Conservation (phyloP, 2,329 filamentous ascomycete genomes). For the Zasmidium cellare region DNA sequence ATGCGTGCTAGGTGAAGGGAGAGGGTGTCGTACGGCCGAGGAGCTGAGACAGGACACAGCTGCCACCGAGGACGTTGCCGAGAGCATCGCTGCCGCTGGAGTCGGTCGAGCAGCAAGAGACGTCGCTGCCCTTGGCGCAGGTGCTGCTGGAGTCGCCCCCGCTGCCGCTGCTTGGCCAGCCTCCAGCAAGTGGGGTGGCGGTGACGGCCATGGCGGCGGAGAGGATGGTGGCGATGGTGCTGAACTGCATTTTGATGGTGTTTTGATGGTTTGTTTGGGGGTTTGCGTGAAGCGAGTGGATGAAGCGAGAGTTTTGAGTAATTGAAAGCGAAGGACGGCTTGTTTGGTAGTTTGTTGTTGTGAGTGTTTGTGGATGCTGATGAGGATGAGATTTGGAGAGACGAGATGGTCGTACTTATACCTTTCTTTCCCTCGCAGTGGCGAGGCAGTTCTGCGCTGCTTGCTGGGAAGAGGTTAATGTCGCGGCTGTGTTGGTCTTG, state of each 20-base stretch:
- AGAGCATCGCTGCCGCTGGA: background rate
- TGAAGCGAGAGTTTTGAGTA: conserved; percentile 11
- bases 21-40: background rate
- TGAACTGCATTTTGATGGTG: conserved; percentile 23
- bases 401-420: conserved; percentile 17
- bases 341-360: conserved; percentile 12
- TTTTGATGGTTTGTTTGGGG: conserved; percentile 5
- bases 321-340: conserved; percentile 5
- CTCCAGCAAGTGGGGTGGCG: background rate
- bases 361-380: conserved; percentile 6
- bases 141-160: background rate
- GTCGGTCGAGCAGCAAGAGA: conserved; percentile 19
- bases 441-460: background rate
- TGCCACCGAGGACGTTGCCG: conserved; percentile 16
- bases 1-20: background rate
- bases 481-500: background rate
- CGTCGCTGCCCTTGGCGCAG: conserved; percentile 5
- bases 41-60: conserved; percentile 10
- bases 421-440: background rate
- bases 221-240: conserved; percentile 14
- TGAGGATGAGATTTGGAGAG: conserved; percentile 1
- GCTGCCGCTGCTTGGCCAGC: background rate
- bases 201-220: conserved; percentile 15
- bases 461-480: background rate
- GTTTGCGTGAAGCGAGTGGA: conserved; percentile 8